Evolutionary conservation across 2,329 filamentous ascomycete genomes (phyloP), one percentile per base, ranked within the genome.

Genomic region (Fusarium sp.): DNA sequence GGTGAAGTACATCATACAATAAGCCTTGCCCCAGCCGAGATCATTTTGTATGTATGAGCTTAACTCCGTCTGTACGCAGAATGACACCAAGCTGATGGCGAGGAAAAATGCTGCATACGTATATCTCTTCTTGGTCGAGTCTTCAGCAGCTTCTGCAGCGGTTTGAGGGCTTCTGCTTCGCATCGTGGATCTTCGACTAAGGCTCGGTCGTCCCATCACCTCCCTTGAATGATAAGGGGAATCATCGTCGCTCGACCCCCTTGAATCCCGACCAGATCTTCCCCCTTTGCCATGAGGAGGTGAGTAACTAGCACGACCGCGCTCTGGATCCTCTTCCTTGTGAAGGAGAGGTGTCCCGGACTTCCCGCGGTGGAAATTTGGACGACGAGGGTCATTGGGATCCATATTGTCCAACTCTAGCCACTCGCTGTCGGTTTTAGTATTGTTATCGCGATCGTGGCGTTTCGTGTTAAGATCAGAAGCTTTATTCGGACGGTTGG

Each of bases 1-100:
- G 13, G 96, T 99, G 70, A 99, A 85, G 80, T 97, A 97, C 85
- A 99, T 88, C 96, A 99, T 99, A 84, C 93, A 97, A 82, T 97
- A 99, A n/a, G 96, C 93, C 83, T 99, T 99, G 81, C 96, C 89
- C 96, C 96, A 99, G 67, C 92, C 89, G 67, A 97, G 81, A 62
- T 96, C 90, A 77, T 95, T 90, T 82, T 98, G 95, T 64, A 99
- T 96, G 81, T 97, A 94, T 11, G 96, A 90, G 13, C 94, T 95
- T 54, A 97, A 93, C 83, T 98, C 95, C 5, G 96, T 98, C 86
- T 99, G 96, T 7, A 97, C 84, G 47, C 93, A 93, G 78, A 99
- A 99, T 75, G 92, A 91, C 61, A 97, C 82, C 75, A 99, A 84
- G 76, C 92, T 96, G 71, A 97, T 77, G 30, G 91, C 80, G 63